A percentile compares a stretch with the other conserved stretches of the same genome.
Evolutionary conservation across 768 basidiomycete species (phyloP).

Genomic region (Panaeolus papilionaceus): DNA sequence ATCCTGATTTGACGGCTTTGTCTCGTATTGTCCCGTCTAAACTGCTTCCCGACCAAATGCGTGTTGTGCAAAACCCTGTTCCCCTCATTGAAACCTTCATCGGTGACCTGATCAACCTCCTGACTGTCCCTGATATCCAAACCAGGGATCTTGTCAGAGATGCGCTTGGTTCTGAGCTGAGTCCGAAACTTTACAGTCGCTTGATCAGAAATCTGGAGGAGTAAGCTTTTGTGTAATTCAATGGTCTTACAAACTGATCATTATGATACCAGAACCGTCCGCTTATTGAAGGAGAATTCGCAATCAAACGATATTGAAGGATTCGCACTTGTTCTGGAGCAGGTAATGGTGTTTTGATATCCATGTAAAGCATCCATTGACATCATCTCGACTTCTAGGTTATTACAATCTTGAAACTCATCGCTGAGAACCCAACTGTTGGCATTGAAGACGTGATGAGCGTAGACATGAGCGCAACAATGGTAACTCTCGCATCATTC

Average conservation of each 20-base stretch:
- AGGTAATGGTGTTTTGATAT: slow-evolving; percentile 49
- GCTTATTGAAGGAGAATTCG: slow-evolving; percentile 34
- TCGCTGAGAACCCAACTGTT: slow-evolving; percentile 69
- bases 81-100: slow-evolving; percentile 72
- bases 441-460: slow-evolving; percentile 64
- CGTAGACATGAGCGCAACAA: slow-evolving; percentile 66
- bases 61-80: slow-evolving; percentile 63
- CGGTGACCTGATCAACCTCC: slow-evolving; percentile 67
- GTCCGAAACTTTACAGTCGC: slow-evolving; percentile 67
- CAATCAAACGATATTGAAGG: slow-evolving; percentile 46
- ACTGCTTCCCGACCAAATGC: slow-evolving; percentile 74
- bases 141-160: slow-evolving; percentile 84
- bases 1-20: slow-evolving; percentile 55
- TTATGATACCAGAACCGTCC: slow-evolving; percentile 10
- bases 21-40: slow-evolving; percentile 58
- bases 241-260: not conserved
- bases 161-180: slow-evolving; percentile 81
- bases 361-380: not conserved
- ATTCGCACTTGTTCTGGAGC: slow-evolving; percentile 69
- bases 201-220: slow-evolving; percentile 76
- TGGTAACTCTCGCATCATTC: slow-evolving; percentile 66
- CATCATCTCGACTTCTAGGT: slow-evolving; percentile 49
- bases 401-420: slow-evolving; percentile 74
- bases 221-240: slow-evolving; percentile 48
- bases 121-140: slow-evolving; percentile 66